A percentile compares a stretch with the other conserved stretches of the same genome.
Evolutionary conservation across 164 flowering plant genomes (phyloP).

Genomic region (Dillenia turbinata): DNA sequence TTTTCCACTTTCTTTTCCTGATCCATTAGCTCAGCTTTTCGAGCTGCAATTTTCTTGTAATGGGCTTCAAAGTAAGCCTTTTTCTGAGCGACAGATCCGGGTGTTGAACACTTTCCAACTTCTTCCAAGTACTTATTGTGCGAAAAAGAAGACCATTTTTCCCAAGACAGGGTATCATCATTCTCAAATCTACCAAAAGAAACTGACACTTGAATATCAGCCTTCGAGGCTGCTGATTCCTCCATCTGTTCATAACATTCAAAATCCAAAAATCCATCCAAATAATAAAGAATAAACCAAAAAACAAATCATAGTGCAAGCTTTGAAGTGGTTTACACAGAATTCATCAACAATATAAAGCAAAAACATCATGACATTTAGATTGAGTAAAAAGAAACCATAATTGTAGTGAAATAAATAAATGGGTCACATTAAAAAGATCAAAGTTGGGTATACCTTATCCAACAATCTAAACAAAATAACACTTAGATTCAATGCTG

Average conservation of each 20-base stretch:
- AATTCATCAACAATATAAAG: conserved; percentile 9
- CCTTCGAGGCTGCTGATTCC: conserved; percentile 23
- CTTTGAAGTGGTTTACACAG: conserved; percentile 3
- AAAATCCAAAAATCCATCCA: conserved; percentile 8
- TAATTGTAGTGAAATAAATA: background rate
- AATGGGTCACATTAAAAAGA: conserved; percentile 5
- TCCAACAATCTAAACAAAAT: too few species aligned
- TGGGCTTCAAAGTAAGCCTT: conserved; percentile 91
- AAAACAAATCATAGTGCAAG: conserved; percentile 7
- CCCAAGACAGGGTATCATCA: conserved; percentile 83
- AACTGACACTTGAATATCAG: conserved; percentile 50
- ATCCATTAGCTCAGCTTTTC: conserved; percentile 53
- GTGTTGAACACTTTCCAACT: conserved; percentile 84
- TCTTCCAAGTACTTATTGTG: conserved; percentile 89
- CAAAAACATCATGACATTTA: background rate
- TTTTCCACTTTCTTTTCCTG: conserved; percentile 38
- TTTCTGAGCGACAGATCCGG: conserved; percentile 88
- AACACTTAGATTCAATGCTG: background rate
- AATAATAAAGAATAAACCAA: conserved; percentile 10
- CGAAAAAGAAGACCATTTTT: conserved; percentile 88
- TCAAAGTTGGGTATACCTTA: background rate
- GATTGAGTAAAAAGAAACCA: conserved; percentile 5
- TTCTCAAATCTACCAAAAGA: conserved; percentile 83
- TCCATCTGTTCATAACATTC: conserved; percentile 38
- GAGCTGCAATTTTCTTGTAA: conserved; percentile 75